phyloP scores from a whole-genome alignment of 225 moss, liverwort and hornwort species.

The Antitrichia curtipendula region DNA sequence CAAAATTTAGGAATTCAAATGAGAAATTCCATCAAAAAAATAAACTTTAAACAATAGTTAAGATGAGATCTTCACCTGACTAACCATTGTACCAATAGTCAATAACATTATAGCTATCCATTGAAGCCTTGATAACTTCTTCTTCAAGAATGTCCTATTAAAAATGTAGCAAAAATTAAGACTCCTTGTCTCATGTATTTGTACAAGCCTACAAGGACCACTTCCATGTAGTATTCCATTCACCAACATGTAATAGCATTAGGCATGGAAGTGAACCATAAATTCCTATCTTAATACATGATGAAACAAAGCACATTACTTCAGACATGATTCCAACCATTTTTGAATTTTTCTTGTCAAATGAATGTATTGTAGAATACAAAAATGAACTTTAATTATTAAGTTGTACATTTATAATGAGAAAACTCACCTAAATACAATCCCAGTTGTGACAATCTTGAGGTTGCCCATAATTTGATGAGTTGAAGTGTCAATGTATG shows the following conservation, averaged over 20 bases:
- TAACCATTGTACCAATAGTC: conserved; percentile 73
- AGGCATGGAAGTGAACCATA: not conserved
- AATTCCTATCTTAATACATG: not conserved
- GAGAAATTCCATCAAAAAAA: not conserved
- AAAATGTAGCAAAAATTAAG: not conserved
- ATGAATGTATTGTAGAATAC: not conserved
- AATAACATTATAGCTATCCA: conserved; percentile 85
- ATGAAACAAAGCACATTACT: not conserved
- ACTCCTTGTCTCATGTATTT: not conserved
- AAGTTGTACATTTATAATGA: not conserved
- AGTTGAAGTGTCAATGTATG: conserved; percentile 84
- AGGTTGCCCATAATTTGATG: conserved; percentile 93
- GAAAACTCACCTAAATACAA: conserved; percentile 52
- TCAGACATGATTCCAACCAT: not conserved
- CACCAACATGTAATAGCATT: not conserved
- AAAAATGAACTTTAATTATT: not conserved
- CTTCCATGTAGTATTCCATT: not conserved
- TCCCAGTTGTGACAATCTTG: conserved; percentile 88
- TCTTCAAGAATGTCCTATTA: conserved; percentile 56
- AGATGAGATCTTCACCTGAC: conserved; percentile 44
- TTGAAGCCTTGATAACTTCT: conserved; percentile 58
- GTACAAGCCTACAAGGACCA: not conserved
- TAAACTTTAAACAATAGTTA: not conserved
- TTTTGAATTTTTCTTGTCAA: not conserved
- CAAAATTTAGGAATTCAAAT: not conserved